Base-by-base conservation (phyloP, 805 yeast genomes). In the Barnettozyma botsteinii region DNA sequence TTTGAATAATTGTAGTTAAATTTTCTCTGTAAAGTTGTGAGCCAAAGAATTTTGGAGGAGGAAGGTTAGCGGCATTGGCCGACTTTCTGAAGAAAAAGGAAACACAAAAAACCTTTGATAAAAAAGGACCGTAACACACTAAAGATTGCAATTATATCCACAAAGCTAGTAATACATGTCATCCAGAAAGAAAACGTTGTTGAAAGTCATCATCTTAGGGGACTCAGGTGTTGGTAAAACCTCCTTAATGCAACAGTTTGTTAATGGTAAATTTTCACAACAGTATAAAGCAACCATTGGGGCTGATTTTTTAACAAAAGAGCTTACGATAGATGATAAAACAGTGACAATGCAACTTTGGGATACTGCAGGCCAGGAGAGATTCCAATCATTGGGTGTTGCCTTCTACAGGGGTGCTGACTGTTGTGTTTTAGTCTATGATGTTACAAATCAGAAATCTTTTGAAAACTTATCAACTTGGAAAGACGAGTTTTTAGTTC, bases 311-410 rank as follows among this genome's bases (percentile, higher is more conserved):
- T 72, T 88, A 48, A 91, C 97, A 28, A 91, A 89, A 62, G 98
- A 91, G 55, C 77, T 91, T 44, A 67, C 73, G 21, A 76, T 93
- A 43, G 98, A 93, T 60, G 93, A 83, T 61, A 56, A 59, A 43
- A 54, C 65, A 12, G 73, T 69, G 13, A 67, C 72, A 6, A 63
- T 67, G 65, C 91, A 85, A 65, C 83, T 93, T 40, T 91, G 98
- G 98, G 98, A 91, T 59, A 91, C 98, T 31, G 98, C 98, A 7
- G 98, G 98, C 27, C 98, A 91, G 68, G 98, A 91, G 64, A 75
- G 98, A 55, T 91, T 91, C 72, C 98, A 93, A 65, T 82, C 94
- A 43, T 70, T 91, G 46, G 98, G 98, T 13, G 97, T 91, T 32
- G 98, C 98, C 0, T 91, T 91, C 61, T 91, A 93, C 63, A 73